Evolutionary conservation across 106 monocot genomes (phyloP).

Genomic region (Allium fistulosum): DNA sequence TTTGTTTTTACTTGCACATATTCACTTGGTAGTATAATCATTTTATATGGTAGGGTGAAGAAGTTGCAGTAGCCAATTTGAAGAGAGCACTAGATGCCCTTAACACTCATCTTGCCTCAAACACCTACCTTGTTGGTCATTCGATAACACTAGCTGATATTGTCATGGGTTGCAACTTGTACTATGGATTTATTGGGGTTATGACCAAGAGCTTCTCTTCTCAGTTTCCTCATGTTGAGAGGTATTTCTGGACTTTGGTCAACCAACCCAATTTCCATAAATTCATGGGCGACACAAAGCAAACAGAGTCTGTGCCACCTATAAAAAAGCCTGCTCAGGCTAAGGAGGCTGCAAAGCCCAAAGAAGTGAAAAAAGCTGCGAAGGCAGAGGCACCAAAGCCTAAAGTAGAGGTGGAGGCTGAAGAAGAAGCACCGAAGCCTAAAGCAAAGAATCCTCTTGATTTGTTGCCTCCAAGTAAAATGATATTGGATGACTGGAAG

Average conservation of each 20-base stretch:
- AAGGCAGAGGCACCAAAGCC: slow-evolving; percentile 49
- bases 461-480: slow-evolving; percentile 76
- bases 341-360: slow-evolving; percentile 46
- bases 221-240: slow-evolving; percentile 83
- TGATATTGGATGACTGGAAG: slow-evolving; percentile 95
- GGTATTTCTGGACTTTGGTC: slow-evolving; percentile 86
- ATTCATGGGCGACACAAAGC: slow-evolving; percentile 56
- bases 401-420: slow-evolving; percentile 32
- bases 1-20: too few relatives aligned
- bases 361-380: slow-evolving; percentile 35
- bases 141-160: slow-evolving; percentile 85
- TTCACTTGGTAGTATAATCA: too few relatives aligned
- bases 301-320: slow-evolving; percentile 58
- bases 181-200: slow-evolving; percentile 31
- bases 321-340: slow-evolving; percentile 40
- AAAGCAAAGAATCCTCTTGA: slow-evolving; percentile 85
- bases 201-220: slow-evolving; percentile 77
- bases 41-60: slow-evolving; percentile 44
- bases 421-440: slow-evolving; percentile 75
- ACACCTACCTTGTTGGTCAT: slow-evolving; percentile 82
- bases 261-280: slow-evolving; percentile 72
- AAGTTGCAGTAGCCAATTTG: slow-evolving; percentile 44
- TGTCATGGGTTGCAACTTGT: slow-evolving; percentile 63
- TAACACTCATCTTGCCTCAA: slow-evolving; percentile 55
- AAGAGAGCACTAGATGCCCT: slow-evolving; percentile 58